Evolutionary conservation across 805 yeast species (phyloP).

Genomic region (Cyberlindnera maritima): DNA sequence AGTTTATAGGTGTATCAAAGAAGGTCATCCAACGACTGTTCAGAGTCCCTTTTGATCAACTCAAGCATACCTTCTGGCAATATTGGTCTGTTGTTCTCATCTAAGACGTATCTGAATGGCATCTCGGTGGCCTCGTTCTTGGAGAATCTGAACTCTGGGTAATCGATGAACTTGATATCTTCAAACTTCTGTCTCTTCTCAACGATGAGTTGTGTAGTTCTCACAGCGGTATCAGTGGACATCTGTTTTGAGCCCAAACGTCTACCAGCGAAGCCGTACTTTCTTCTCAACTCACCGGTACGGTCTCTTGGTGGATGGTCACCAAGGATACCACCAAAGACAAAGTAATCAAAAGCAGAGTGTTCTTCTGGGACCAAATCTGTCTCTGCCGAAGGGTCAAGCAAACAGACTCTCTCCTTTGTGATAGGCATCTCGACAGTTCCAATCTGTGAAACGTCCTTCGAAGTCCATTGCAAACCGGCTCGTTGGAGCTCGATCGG

Average conservation of each 20-base stretch:
- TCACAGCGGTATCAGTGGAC: conserved; percentile 97
- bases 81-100: conserved; percentile 65
- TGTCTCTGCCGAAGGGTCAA: conserved; percentile 82
- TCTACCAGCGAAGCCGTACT: conserved; percentile 84
- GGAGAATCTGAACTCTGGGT: conserved; percentile 88
- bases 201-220: conserved; percentile 84
- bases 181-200: conserved; percentile 61
- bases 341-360: conserved; percentile 73
- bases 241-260: conserved; percentile 86
- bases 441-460: conserved; percentile 54
- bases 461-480: conserved; percentile 79
- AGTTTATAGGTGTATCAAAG: conserved; percentile 11
- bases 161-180: conserved; percentile 81
- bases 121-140: conserved; percentile 92
- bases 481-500: conserved; percentile 57
- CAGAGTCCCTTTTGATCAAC: conserved; percentile 80
- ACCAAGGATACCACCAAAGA: conserved; percentile 95
- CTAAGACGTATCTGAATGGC: conserved; percentile 91
- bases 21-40: conserved; percentile 75
- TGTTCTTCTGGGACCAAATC: conserved; percentile 75
- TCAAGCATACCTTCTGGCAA: conserved; percentile 90
- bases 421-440: conserved; percentile 38
- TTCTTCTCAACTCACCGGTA: conserved; percentile 79
- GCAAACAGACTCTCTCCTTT: conserved; percentile 65
- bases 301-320: conserved; percentile 91